These are phyloP conservation scores for Aureobasidium sp. DNA, from an alignment of 2,329 filamentous ascomycete species.

Conservation along the genomic window DNA sequence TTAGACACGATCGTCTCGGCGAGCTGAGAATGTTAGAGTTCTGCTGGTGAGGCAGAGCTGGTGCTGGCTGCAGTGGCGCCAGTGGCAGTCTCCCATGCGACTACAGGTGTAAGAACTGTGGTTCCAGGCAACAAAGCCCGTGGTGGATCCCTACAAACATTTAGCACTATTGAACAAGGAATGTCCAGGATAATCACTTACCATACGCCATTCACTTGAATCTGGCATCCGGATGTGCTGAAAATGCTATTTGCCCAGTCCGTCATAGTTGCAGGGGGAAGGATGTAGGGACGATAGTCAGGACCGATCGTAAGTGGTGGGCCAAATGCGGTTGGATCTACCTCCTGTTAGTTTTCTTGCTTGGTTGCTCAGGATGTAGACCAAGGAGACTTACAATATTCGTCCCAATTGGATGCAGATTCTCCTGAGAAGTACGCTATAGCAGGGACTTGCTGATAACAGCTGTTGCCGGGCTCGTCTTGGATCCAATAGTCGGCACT, in stretches of 20 bases:
- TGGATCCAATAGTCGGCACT: conserved; percentile 19
- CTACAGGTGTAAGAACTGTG: no score
- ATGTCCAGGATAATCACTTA: no score
- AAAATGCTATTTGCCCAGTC: neutral
- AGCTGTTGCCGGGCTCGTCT: conserved; percentile 18
- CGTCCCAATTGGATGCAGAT: neutral
- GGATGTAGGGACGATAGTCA: conserved; percentile 1
- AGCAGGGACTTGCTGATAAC: conserved; percentile 24
- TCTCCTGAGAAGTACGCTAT: conserved; percentile 21
- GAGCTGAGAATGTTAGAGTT: no score
- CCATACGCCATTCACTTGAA: neutral
- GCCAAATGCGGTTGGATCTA: neutral
- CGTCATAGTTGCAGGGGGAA: neutral
- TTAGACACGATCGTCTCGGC: no score
- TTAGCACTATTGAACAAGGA: no score
- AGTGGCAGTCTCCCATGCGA: no score
- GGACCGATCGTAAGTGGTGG: neutral
- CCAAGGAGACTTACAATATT: neutral
- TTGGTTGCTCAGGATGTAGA: neutral
- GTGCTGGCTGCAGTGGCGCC: no score
- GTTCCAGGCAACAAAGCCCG: no score
- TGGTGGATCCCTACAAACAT: no score
- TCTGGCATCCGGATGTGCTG: neutral
- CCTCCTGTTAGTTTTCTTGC: neutral
- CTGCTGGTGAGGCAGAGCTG: no score